phyloP scores from a whole-genome alignment of 805 yeast genomes.

The Teunomyces atbi region DNA sequence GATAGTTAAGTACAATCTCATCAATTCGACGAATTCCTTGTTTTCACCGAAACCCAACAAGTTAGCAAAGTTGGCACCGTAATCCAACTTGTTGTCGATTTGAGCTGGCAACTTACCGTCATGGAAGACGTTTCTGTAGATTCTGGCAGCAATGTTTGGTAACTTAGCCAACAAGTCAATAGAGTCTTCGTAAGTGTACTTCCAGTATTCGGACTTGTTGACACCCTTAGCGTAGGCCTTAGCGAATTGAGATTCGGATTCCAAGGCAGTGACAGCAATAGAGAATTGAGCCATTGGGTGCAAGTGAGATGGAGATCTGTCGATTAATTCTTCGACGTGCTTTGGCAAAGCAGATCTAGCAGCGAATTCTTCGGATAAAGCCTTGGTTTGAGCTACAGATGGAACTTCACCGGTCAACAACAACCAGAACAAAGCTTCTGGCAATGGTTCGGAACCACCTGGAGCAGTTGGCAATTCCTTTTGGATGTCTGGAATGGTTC shows the following conservation, averaged over 20 bases:
- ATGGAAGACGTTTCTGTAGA: constrained; percentile 61
- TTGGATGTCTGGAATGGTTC: constrained; percentile 73
- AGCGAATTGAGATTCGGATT: constrained; percentile 69
- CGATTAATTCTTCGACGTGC: constrained; percentile 58
- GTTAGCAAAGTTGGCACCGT: constrained; percentile 69
- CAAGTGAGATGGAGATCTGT: constrained; percentile 61
- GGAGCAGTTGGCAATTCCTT: constrained; percentile 58
- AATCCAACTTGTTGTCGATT: constrained; percentile 56
- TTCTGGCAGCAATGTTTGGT: constrained; percentile 72
- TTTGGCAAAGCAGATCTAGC: constrained; percentile 64
- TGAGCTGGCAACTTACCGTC: constrained; percentile 56
- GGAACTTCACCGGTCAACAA: constrained; percentile 75
- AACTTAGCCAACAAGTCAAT: constrained; percentile 68
- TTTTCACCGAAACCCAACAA: constrained; percentile 60
- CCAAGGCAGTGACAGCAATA: constrained; percentile 71
- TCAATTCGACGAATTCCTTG: constrained; percentile 62
- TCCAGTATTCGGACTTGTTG: constrained; percentile 71
- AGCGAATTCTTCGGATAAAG: constrained; percentile 60
- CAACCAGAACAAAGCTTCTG: constrained; percentile 78
- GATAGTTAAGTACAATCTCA: constrained; percentile 70
- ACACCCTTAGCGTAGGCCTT: constrained; percentile 70
- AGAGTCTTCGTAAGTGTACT: constrained; percentile 69
- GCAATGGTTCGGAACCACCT: constrained; percentile 62
- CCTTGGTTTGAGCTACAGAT: constrained; percentile 53
- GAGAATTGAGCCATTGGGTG: constrained; percentile 87